phyloP scores from a whole-genome alignment of 495 filamentous ascomycete genomes.

The Neurospora hispaniola region DNA sequence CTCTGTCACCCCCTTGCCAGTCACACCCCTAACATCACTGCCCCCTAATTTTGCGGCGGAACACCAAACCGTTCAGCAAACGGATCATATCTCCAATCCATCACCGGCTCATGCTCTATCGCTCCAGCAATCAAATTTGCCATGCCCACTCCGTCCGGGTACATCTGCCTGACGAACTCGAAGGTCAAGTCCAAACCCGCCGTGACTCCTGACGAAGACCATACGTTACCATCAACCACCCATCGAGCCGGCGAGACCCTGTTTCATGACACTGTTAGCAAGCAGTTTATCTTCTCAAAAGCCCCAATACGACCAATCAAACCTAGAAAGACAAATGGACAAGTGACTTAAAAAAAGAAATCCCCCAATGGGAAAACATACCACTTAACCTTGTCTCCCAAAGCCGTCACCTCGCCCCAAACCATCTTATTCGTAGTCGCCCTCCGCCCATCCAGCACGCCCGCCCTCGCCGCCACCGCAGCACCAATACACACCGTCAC shows the following conservation, averaged over 20 bases:
- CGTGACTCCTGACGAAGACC: slow-evolving; percentile 16
- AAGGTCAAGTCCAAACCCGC: slow-evolving; percentile 10
- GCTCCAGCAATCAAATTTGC: slow-evolving; percentile 2
- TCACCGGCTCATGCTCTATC: slow-evolving; percentile 5
- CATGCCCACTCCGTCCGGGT: slow-evolving; percentile 10
- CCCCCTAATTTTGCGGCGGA: neutral
- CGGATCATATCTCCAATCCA: slow-evolving; percentile 11
- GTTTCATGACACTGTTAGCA: neutral
- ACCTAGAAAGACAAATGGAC: neutral
- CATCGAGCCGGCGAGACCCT: slow-evolving; percentile 18
- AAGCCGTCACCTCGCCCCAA: slow-evolving; percentile 27
- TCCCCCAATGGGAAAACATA: neutral
- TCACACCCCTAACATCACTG: neutral
- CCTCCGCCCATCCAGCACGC: slow-evolving; percentile 36
- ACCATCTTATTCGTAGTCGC: slow-evolving; percentile 51
- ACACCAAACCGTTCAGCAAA: slow-evolving; percentile 5
- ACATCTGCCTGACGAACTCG: slow-evolving; percentile 13
- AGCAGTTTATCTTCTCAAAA: neutral
- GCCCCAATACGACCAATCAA: neutral
- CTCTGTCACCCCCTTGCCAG: neutral
- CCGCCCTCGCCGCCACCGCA: slow-evolving; percentile 33
- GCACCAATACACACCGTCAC: slow-evolving; percentile 46
- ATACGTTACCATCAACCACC: slow-evolving; percentile 20
- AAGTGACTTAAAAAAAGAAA: too few species aligned
- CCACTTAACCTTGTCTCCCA: slow-evolving; percentile 15